These are phyloP conservation scores for Talaromyces atroroseus DNA, from an alignment of 2,329 filamentous ascomycete species.

Conservation along the genomic window DNA sequence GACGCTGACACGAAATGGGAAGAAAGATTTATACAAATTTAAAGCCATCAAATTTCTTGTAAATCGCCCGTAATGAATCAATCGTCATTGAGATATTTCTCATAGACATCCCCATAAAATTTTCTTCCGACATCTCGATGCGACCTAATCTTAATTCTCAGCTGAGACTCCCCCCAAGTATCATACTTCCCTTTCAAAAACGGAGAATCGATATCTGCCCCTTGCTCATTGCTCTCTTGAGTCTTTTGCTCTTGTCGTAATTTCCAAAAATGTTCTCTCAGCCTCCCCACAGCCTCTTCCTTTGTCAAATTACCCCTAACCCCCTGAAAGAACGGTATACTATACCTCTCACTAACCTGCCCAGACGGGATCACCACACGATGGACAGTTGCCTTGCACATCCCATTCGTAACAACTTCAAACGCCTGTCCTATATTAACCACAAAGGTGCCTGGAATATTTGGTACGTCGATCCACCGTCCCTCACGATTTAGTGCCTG, in stretches of 20 bases:
- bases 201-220: conserved; percentile 41
- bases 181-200: conserved; percentile 48
- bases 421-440: conserved; percentile 13
- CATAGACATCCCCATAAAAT: conserved; percentile 47
- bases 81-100: conserved; percentile 43
- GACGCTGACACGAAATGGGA: too few species aligned
- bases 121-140: conserved; percentile 45
- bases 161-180: conserved; percentile 52
- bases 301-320: conserved; percentile 45
- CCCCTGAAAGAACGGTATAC: conserved; percentile 34
- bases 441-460: conserved; percentile 9
- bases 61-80: conserved; percentile 3
- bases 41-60: too few species aligned
- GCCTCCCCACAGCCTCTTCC: conserved; percentile 35
- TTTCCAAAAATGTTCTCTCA: conserved; percentile 36
- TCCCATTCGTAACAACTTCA: conserved; percentile 9
- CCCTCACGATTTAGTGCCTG: conserved; percentile 20
- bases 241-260: conserved; percentile 21
- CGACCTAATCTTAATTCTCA: conserved; percentile 51
- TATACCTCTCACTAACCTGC: neutral
- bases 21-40: too few species aligned
- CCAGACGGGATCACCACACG: neutral
- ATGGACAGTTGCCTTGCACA: conserved; percentile 8
- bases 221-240: conserved; percentile 30
- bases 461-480: conserved; percentile 1